Evolutionary conservation across 148 eudicot species (phyloP), one percentile per base, ranked within the genome.

Genomic region (Dianthus caryophyllus): DNA sequence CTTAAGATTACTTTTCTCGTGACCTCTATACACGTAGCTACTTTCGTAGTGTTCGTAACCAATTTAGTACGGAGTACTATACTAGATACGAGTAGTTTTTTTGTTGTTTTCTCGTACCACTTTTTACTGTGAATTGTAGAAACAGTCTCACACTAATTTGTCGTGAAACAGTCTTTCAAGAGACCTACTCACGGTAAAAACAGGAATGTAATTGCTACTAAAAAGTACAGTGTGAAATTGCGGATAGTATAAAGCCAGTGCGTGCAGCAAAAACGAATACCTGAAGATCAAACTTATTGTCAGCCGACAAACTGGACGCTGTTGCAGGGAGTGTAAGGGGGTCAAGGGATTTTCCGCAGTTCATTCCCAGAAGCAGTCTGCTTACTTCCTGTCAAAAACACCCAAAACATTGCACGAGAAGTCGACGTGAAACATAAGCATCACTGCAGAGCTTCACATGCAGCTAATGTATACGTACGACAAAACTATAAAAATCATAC

Each of bases 281-380:
- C 98, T 93, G 91, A 49, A 93, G 89, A 82, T 93, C 96, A 78
- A 93, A 87, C 71, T 87, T 87, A 66, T 84, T 87, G 52, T 79
- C 65, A 30, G 83, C 62, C 57, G 95, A 89, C 57, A 90, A 79
- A 67, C 71, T 75, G 71, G 74, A 74, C 27, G 86, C 88, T 58
- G 75, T 73, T 36, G 82, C 80, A 14, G 87, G 82, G 39, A 90
- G 69, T 66, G 74, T 52, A 24, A 87, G 25, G 30, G 75, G 43
- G 62, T 86, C 90, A 68, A 93, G 84, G 50, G 89, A 61, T 75
- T 43, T 93, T 67, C 96, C 98, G 79, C 90, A 85, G 71, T 93
- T 93, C 69, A 89, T 69, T 26, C 98, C 98, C 76, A 86, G 55
- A 66, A 93, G 84, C 80, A 93, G 15, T 53, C 96, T 86, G 71